Base-by-base conservation (phyloP, 805 yeast genomes). In the Candida patagonica region DNA sequence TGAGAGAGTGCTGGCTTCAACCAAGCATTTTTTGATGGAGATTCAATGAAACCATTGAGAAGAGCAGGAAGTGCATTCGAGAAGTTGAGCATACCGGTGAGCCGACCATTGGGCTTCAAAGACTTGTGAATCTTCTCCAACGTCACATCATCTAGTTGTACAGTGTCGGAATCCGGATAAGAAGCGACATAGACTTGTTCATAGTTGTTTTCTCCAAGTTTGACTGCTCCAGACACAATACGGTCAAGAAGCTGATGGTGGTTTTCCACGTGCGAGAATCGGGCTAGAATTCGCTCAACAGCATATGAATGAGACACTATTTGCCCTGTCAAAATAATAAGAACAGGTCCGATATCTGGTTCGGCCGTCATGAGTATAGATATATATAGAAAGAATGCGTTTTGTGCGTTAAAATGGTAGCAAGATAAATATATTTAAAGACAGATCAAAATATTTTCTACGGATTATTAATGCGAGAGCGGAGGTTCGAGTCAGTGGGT, bases 31-130 rank as follows among this genome's bases (percentile, higher is more conserved):
- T 63, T 68, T 21, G 55, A 62, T 19, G 56, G 57, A 12, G 46
- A 51, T 5, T 68, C 61, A n/a, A 73, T 60, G 46, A 82, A 79
- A 0, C 88, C 89, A 24, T 70, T 67, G 66, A 78, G 68, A 38
- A 82, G 64, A 20, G 78, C 88, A 50, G 78, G 80, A 40, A 84
- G 56, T 5, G 52, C 33, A 15, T 41, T 24, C 0, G 41, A 25
- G 13, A 44, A 35, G 24, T 44, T 40, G 9, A 53, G 35, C 2
- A 48, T 47, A 15, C 68, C 68, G 5, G 39, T 38, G 10, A 65
- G 38, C 16, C 27, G 35, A 21, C 64, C 68, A 2, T 56, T 54
- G 15, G 58, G 53, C 16, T 42, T 42, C 42, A 66, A 41, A 3
- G 62, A 38, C 1, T 41, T 44, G 35, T 43, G 54, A 6, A 65